Base-by-base conservation (phyloP, 805 yeast species). In the Ogataea parapolymorpha region DNA sequence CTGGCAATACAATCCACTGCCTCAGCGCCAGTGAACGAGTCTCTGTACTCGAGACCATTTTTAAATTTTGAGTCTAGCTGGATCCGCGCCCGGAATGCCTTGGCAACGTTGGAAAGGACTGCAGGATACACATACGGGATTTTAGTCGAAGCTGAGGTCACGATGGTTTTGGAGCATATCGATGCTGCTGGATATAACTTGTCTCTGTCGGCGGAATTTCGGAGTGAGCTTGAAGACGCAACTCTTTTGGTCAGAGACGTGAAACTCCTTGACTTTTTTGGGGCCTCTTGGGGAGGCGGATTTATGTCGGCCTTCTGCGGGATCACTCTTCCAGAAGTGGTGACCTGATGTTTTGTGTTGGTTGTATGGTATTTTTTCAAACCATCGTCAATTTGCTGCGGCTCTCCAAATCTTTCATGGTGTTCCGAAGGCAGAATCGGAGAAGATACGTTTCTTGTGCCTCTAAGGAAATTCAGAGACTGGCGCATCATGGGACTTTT, bases 1-100 rank as follows among this genome's bases (percentile, higher is more conserved):
- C 82, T 72, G 42, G 95, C 82, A 45, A 93, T 80, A n/a, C 82
- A 75, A 61, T 89, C 96, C 23, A 93, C 95, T 1, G 98, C 96
- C 63, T 87, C 93, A 16, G 86, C 72, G 25, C 99, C 99, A 0
- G 96, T 84, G 57, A 93, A 93, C 0, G 97, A 82, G 58, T 90
- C 95, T 58, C 95, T 84, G 63, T 89, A 91, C 47, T 88, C 84
- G 51, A 90, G 73, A 13, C 96, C 96, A 65, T 90, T 91, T 58
- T 91, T 93, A 58, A 83, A 84, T 49, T 86, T 79, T 45, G 88
- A 87, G 2, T 89, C 85, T 11, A 85, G 59, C 16, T 77, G 77
- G 23, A 89, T 74, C 16, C 79, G 68, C 45, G 82, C 86, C 49
- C 80, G 77, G 62, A 91, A 88, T 17, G 79, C 74, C 16, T 72